A percentile compares a stretch with the other conserved stretches of the same genome.
Evolutionary conservation across 139 green algal genomes (phyloP).

Genomic region (Micractinium sp.): DNA sequence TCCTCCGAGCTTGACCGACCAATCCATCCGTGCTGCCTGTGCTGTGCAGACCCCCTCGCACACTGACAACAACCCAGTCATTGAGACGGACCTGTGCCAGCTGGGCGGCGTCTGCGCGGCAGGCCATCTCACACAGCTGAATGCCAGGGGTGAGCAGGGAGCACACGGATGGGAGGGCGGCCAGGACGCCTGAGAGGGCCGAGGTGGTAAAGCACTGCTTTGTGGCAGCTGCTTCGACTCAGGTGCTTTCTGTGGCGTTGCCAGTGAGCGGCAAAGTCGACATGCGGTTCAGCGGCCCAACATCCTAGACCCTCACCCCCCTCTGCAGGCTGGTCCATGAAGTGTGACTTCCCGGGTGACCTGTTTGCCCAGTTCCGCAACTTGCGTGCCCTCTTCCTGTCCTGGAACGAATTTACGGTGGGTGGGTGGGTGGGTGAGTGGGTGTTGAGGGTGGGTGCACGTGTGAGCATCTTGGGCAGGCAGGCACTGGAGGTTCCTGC

Average conservation of each 20-base stretch:
- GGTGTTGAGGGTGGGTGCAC: too few relatives aligned
- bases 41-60: too few relatives aligned
- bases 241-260: too few relatives aligned
- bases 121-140: conserved; percentile 5
- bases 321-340: neutral
- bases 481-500: too few relatives aligned
- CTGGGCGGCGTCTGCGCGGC: neutral
- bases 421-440: too few relatives aligned
- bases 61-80: neutral
- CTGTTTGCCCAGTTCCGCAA: neutral
- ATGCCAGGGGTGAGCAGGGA: neutral
- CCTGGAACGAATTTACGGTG: neutral
- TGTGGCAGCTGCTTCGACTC: too few relatives aligned
- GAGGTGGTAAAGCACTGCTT: too few relatives aligned
- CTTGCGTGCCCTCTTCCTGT: neutral
- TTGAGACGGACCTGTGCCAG: neutral
- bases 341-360: neutral
- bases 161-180: neutral
- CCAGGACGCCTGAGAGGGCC: neutral
- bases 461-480: too few relatives aligned
- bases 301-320: neutral
- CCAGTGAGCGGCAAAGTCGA: too few relatives aligned
- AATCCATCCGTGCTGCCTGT: too few relatives aligned
- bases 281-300: too few relatives aligned
- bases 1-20: too few relatives aligned